Evolutionary conservation across 306 rosid genomes (phyloP), one percentile per base, ranked within the genome.

Genomic region (barrel medic (Medicago truncatula)): DNA sequence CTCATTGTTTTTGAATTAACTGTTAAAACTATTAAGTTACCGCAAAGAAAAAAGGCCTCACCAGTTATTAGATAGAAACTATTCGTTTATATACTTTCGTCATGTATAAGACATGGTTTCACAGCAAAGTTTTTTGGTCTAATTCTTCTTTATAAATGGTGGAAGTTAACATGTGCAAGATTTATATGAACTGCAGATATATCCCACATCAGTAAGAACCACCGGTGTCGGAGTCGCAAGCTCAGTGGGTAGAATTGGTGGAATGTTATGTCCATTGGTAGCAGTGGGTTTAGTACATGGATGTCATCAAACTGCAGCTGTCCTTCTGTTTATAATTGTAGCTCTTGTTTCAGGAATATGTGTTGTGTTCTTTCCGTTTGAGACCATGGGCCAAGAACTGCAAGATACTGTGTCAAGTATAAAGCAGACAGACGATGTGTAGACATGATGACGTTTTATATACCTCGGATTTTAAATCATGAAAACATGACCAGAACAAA

Each of bases 171-270:
- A 56, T 52, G 49, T 76, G 60, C 57, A 59, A 70, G 28, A 80
- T 80, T 75, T 59, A 18, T 54, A 41, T 80, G 73, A 80, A 85
- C 78, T 75, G 89, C 79, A 95, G 97, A 81, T 95, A 72, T 95
- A 95, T 81, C 99, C 99, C 36, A 95, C 99, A 47, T 83, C 97
- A 16, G 86, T 90, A 6, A 85, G 97, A 88, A 83, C 97, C 28
- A 89, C 99, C 1, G 99, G 99, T 1, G 97, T 95, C 1, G 98
- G 99, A 86, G 57, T 90, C 52, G 99, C 97, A 44, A 92, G 97
- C 79, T 84, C 97, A 9, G 64, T 95, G 61, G 97, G 93, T 62
- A 89, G 99, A 81, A 89, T 92, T 41, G 99, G 99, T 15, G 99
- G 99, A 68, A 28, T 95, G 87, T 0, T 86, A 65, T 95, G 99